A percentile compares a stretch with the other conserved stretches of the same genome.
phyloP scores from a whole-genome alignment of 1,284 basidiomycete genomes.

The Sanguinoderma infundibulare region DNA sequence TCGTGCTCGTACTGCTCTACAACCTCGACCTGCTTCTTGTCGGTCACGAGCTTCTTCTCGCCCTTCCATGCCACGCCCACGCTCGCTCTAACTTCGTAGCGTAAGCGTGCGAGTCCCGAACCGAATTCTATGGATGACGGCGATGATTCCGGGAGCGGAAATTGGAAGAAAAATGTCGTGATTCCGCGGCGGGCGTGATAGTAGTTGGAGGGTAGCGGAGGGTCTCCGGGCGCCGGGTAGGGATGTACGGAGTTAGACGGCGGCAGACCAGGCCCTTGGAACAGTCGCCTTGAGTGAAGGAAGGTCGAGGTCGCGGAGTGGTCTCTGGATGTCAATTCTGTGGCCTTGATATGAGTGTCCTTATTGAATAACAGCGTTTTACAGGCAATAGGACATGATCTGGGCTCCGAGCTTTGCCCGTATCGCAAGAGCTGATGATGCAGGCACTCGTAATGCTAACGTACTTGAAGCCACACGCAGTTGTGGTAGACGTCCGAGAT shows the following conservation, averaged over 20 bases:
- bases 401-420: no score
- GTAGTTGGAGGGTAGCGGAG: conserved; percentile 63
- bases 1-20: conserved; percentile 57
- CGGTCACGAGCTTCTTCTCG: conserved; percentile 66
- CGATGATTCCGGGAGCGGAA: conserved; percentile 65
- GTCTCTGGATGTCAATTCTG: conserved; percentile 75
- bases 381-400: no score
- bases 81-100: conserved; percentile 72
- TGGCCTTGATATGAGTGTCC: not conserved
- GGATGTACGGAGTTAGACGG: conserved; percentile 79
- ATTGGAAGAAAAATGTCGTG: conserved; percentile 75
- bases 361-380: no score
- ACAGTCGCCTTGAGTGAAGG: conserved; percentile 66
- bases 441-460: no score
- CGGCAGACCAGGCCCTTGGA: conserved; percentile 79
- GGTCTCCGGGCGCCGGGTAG: conserved; percentile 55
- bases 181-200: conserved; percentile 69
- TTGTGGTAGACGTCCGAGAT: no score
- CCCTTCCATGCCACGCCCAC: conserved; percentile 75
- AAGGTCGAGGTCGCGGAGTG: conserved; percentile 80
- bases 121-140: conserved; percentile 75
- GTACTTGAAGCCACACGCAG: no score
- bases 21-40: conserved; percentile 63
- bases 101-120: conserved; percentile 63
- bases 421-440: no score